These are phyloP conservation scores for Eleusine indica DNA, from an alignment of 176 grass and related monocot species.

Conservation along the genomic window DNA sequence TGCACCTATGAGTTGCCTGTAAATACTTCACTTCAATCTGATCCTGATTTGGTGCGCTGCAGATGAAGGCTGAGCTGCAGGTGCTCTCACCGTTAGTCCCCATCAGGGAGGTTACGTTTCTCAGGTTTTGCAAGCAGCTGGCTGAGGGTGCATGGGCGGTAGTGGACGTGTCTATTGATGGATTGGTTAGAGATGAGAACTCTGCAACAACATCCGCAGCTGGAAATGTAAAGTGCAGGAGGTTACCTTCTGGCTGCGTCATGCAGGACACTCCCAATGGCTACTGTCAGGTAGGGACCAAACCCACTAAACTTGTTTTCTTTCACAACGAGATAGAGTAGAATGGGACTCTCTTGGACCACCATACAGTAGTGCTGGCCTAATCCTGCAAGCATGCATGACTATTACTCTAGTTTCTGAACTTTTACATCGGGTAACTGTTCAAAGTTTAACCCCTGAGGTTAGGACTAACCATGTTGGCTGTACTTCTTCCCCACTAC, in stretches of 20 bases:
- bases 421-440: slow-evolving; percentile 32
- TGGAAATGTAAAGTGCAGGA: slow-evolving; percentile 61
- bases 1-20: background rate
- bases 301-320: background rate
- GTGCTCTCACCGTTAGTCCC: slow-evolving; percentile 90
- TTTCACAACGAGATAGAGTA: background rate
- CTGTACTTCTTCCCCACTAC: slow-evolving; percentile 61
- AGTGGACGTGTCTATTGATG: slow-evolving; percentile 83
- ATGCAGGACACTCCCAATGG: slow-evolving; percentile 91
- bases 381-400: background rate
- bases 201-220: slow-evolving; percentile 38
- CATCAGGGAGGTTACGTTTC: slow-evolving; percentile 79
- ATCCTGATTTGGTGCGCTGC: slow-evolving; percentile 24
- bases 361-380: background rate
- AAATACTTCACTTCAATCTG: background rate
- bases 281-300: slow-evolving; percentile 77
- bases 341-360: background rate
- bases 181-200: slow-evolving; percentile 57
- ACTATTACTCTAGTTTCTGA: slow-evolving; percentile 18
- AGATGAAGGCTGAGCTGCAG: slow-evolving; percentile 98
- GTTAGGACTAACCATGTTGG: slow-evolving; percentile 34
- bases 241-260: slow-evolving; percentile 90
- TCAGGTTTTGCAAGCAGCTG: slow-evolving; percentile 90
- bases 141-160: slow-evolving; percentile 84
- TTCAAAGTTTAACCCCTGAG: slow-evolving; percentile 31